These are phyloP conservation scores for Hypoxylon rubiginosum DNA, from an alignment of 2,329 filamentous ascomycete species.

Conservation along the genomic window DNA sequence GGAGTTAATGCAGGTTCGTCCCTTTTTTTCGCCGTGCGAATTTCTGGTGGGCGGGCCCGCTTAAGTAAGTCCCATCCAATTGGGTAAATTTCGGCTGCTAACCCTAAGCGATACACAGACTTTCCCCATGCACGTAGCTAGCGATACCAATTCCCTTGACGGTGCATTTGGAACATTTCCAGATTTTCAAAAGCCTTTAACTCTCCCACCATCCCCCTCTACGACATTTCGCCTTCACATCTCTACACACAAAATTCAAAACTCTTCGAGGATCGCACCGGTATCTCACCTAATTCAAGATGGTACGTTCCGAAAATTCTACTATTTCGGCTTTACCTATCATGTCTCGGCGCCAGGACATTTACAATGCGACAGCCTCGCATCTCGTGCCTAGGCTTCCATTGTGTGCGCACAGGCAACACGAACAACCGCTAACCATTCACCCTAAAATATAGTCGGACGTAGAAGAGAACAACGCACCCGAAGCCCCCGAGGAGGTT, in stretches of 20 bases:
- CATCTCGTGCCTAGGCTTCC: slow-evolving; percentile 22
- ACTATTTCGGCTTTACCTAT: background rate
- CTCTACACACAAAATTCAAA: slow-evolving; percentile 49
- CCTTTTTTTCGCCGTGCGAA: slow-evolving; percentile 35
- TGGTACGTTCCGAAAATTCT: slow-evolving; percentile 63
- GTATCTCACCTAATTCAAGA: slow-evolving; percentile 68
- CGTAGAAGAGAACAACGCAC: slow-evolving; percentile 98
- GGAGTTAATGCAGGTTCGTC: slow-evolving; percentile 25
- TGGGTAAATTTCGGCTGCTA: slow-evolving; percentile 48
- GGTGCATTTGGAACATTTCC: slow-evolving; percentile 38
- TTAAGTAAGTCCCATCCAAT: slow-evolving; percentile 39
- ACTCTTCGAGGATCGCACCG: slow-evolving; percentile 78
- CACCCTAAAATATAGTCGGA: slow-evolving; percentile 78
- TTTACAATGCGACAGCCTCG: slow-evolving; percentile 25
- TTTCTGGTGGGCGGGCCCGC: slow-evolving; percentile 31
- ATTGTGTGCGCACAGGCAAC: slow-evolving; percentile 41
- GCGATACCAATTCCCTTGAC: slow-evolving; percentile 42
- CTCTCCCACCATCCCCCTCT: slow-evolving; percentile 29
- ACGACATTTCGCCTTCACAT: slow-evolving; percentile 46
- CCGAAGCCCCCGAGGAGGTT: slow-evolving; percentile 88
- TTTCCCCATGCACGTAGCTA: slow-evolving; percentile 32
- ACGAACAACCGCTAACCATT: slow-evolving; percentile 36
- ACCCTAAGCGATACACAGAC: slow-evolving; percentile 51
- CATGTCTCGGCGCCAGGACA: background rate
- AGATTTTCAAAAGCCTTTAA: slow-evolving; percentile 37